These are phyloP conservation scores for Boletus bicolor DNA, from an alignment of 768 basidiomycete species.

Conservation along the genomic window DNA sequence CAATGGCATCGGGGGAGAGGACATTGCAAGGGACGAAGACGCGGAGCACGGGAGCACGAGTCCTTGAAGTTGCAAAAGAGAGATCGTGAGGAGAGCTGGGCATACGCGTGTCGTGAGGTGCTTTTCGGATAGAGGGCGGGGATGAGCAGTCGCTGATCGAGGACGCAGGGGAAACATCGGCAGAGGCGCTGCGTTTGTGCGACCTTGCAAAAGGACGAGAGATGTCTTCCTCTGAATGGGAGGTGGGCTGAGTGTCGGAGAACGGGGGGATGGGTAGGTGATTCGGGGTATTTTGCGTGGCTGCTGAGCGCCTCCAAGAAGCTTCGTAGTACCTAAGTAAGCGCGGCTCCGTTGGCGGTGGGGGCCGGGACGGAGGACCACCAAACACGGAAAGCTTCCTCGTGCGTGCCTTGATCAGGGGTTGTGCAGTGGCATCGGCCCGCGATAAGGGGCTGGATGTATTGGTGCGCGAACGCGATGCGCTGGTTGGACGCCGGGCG, in stretches of 20 bases:
- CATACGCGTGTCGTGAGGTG: constrained; percentile 9
- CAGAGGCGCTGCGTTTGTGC: constrained; percentile 41
- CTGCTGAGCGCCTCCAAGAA: constrained; percentile 45
- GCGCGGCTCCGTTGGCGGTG: constrained; percentile 45
- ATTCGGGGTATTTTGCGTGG: neutral
- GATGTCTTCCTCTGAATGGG: constrained; percentile 40
- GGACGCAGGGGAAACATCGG: constrained; percentile 46
- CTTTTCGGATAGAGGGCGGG: constrained; percentile 19
- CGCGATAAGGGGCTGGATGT: constrained; percentile 25
- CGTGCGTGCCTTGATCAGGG: constrained; percentile 16
- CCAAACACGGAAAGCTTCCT: constrained; percentile 40
- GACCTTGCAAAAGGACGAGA: constrained; percentile 32
- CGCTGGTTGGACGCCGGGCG: neutral
- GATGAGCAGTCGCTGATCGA: constrained; percentile 24
- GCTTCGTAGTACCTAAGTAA: constrained; percentile 46
- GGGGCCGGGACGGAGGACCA: constrained; percentile 34
- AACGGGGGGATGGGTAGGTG: constrained; percentile 13
- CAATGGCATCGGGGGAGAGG: constrained; percentile 44
- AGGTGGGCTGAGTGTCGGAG: constrained; percentile 25
- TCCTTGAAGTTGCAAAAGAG: constrained; percentile 52
- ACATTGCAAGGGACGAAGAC: constrained; percentile 70
- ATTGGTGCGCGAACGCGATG: constrained; percentile 4
- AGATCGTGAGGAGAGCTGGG: constrained; percentile 58
- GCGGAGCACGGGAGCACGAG: constrained; percentile 69
- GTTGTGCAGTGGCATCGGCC: constrained; percentile 4